phyloP scores from a whole-genome alignment of 257 asterid genomes.

The Solanum lignicaule region DNA sequence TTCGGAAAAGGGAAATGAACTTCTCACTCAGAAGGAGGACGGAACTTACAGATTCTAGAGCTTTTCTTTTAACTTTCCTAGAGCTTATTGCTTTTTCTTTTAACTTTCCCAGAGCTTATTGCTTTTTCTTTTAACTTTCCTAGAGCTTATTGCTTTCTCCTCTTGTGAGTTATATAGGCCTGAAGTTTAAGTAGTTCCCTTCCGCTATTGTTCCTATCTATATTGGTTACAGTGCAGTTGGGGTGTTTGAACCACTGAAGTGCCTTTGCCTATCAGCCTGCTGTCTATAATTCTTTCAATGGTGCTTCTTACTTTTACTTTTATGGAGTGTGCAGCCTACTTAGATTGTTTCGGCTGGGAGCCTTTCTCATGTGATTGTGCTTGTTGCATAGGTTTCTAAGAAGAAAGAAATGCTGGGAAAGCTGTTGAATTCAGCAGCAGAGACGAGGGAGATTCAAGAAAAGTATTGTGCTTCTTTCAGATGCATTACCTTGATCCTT shows the following conservation, averaged over 20 bases:
- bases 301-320: not conserved
- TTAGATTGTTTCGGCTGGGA: not conserved
- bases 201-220: not conserved
- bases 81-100: not conserved
- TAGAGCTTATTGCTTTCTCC: not conserved
- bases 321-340: not conserved
- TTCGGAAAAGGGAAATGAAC: not conserved
- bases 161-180: not conserved
- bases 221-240: not conserved
- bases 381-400: slow-evolving; percentile 41
- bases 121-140: not conserved
- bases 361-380: not conserved
- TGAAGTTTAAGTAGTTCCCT: not conserved
- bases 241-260: not conserved
- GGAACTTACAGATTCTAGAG: not conserved
- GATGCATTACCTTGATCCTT: slow-evolving; percentile 8
- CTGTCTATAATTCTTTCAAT: not conserved
- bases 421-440: slow-evolving; percentile 42
- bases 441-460: slow-evolving; percentile 58
- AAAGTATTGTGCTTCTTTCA: slow-evolving; percentile 29
- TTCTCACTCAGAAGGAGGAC: not conserved
- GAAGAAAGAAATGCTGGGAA: slow-evolving; percentile 47
- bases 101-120: not conserved
- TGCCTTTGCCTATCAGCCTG: not conserved
- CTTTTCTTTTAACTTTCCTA: not conserved